Evolutionary conservation across 495 filamentous ascomycete genomes (phyloP), one percentile per base, ranked within the genome.

Genomic region (Talaromyces trachyspermus): DNA sequence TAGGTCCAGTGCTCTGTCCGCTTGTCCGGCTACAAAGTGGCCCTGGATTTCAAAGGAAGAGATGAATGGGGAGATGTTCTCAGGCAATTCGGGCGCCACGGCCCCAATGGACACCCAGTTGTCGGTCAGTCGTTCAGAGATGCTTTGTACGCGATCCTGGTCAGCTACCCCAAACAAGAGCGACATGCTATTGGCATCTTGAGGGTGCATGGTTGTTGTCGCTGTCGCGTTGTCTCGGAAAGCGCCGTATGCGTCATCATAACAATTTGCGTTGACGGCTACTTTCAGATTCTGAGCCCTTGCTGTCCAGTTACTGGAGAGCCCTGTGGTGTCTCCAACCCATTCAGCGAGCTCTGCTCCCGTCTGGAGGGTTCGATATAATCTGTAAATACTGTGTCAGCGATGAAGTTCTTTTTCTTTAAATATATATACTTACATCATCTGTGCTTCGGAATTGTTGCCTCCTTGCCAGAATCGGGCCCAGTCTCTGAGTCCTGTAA

Each of bases 81-180:
- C 72, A 0, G 70, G 72, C 20, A 80, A 67, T 52, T 85, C 80
- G 14, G 68, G 64, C 9, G 78, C 70, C 0, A 76, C 77, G 5
- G 81, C 77, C 32, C 81, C 81, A 42, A 74, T 75, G 17, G 68
- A 69, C 2, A 57, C 74, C 81, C 81, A 83, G 23, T 80, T 74
- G 1, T 59, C 37, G 15, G 61, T 61, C 7, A 85, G 62, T 32
- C 59, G 66, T 6, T 63, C 45, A 10, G 74, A 78, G 42, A 82
- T 65, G 2, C 52, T 50, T 32, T 48, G 43, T 22, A 62, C 58
- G 23, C 59, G 59, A 5, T 64, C 56, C 12, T 57, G 49, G 38
- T 73, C 56, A 2, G 66, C 65, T 5, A 73, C 48, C 0, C 56
- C 58, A 32, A 61, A 70, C 29, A 63, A 59, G 18, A 66, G 62